Conservation (phyloP, 2,329 filamentous ascomycete species). For the Davidsoniella neocaledoniae region DNA sequence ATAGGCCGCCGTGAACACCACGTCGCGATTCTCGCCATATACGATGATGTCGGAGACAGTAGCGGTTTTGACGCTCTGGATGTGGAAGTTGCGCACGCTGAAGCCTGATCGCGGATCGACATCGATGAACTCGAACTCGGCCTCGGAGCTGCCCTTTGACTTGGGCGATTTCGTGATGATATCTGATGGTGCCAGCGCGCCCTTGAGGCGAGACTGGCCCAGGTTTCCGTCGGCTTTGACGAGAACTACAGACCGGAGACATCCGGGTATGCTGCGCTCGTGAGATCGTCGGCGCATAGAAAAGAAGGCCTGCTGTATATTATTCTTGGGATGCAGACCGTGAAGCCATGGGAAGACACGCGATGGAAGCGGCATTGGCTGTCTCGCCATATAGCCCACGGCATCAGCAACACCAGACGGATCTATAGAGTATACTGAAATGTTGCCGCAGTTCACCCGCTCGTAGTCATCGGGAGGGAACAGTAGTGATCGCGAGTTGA, state of each 20-base stretch:
- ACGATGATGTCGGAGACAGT: slow-evolving; percentile 82
- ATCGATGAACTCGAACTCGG: slow-evolving; percentile 51
- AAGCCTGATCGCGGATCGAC: slow-evolving; percentile 81
- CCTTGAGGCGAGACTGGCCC: slow-evolving; percentile 59
- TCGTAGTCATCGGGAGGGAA: slow-evolving; percentile 54
- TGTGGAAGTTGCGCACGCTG: slow-evolving; percentile 93
- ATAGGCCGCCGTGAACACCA: slow-evolving; percentile 46
- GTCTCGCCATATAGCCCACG: slow-evolving; percentile 56
- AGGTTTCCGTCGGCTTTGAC: slow-evolving; percentile 83
- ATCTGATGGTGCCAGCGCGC: slow-evolving; percentile 48
- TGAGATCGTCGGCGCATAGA: slow-evolving; percentile 55
- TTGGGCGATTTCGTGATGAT: slow-evolving; percentile 35
- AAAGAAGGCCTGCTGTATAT: slow-evolving; percentile 82
- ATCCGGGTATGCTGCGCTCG: slow-evolving; percentile 50
- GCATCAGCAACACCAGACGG: slow-evolving; percentile 53
- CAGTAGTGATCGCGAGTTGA: slow-evolving; percentile 50
- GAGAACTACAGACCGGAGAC: slow-evolving; percentile 64
- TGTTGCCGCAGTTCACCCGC: slow-evolving; percentile 29
- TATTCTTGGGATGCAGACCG: slow-evolving; percentile 75
- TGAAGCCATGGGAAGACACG: slow-evolving; percentile 93
- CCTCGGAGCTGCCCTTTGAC: slow-evolving; percentile 5
- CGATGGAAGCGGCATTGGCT: slow-evolving; percentile 70
- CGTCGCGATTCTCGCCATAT: slow-evolving; percentile 57
- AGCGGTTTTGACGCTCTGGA: slow-evolving; percentile 77
- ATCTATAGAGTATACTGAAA: slow-evolving; percentile 57